These are phyloP conservation scores for Tuctoria greenei DNA, from an alignment of 176 grass and related monocot genomes.

Conservation along the genomic window DNA sequence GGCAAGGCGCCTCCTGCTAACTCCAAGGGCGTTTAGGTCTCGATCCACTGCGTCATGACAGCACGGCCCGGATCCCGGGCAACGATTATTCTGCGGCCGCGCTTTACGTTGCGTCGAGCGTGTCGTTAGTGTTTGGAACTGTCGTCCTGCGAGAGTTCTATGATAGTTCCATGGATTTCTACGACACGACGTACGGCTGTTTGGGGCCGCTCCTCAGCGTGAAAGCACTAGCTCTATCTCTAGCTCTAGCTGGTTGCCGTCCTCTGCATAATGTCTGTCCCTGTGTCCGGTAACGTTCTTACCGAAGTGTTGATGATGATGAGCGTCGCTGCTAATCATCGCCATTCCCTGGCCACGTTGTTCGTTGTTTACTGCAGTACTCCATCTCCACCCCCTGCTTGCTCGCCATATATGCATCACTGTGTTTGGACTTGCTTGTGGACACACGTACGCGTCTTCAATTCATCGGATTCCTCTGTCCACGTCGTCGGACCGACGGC, in stretches of 20 bases:
- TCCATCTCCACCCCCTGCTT: too few relatives aligned
- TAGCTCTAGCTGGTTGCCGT: too few relatives aligned
- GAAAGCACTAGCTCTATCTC: too few relatives aligned
- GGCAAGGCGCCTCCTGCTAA: constrained; percentile 36
- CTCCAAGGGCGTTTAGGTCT: constrained; percentile 42
- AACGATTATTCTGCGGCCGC: constrained; percentile 1
- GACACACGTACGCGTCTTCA: background rate
- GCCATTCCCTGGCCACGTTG: constrained; percentile 2
- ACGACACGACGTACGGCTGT: too few relatives aligned
- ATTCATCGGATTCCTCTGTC: constrained; percentile 46
- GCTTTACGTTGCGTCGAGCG: constrained; percentile 16
- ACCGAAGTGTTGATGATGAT: too few relatives aligned
- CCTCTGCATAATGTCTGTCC: too few relatives aligned
- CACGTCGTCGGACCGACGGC: too few relatives aligned
- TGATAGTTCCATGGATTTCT: too few relatives aligned
- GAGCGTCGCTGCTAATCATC: background rate
- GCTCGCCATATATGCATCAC: too few relatives aligned
- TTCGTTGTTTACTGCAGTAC: background rate
- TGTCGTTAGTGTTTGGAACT: background rate
- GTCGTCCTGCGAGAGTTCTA: background rate
- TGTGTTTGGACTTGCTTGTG: background rate
- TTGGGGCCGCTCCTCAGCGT: too few relatives aligned
- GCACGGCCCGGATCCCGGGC: background rate
- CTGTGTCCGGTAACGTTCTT: background rate
- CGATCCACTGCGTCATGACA: constrained; percentile 15